Percentiles rank a stretch among this genome's conserved stretches.
Evolutionary conservation across 768 basidiomycete species (phyloP).

Genomic region (Hericium rajendrae): DNA sequence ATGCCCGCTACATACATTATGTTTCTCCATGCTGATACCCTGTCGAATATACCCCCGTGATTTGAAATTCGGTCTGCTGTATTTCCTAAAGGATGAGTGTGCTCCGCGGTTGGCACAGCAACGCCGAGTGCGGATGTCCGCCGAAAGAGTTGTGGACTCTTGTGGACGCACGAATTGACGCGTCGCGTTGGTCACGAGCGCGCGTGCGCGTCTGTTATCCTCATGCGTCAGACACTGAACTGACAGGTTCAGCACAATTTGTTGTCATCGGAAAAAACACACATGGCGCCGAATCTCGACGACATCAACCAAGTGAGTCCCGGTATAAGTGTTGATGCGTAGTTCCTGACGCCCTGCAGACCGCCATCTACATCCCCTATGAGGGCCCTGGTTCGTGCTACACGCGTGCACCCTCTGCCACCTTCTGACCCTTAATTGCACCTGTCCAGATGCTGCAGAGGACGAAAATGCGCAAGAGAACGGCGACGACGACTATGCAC

Average conservation of each 20-base stretch:
- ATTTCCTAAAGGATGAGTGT: too few species aligned
- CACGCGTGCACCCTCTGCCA: neutral
- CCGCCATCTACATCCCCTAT: conserved; percentile 9
- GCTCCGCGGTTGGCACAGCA: too few species aligned
- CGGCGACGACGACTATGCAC: conserved; percentile 3
- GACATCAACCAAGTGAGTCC: conserved; percentile 9
- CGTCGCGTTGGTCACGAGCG: neutral
- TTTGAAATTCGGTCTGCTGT: neutral
- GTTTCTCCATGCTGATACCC: neutral
- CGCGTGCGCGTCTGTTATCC: too few species aligned
- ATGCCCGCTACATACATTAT: neutral
- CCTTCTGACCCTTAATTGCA: neutral
- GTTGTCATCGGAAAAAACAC: too few species aligned
- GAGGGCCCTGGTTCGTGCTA: conserved; percentile 1
- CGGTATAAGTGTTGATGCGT: neutral
- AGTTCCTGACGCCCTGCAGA: neutral
- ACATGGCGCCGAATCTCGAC: conserved; percentile 4
- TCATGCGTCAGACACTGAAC: too few species aligned
- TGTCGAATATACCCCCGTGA: neutral
- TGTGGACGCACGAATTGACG: neutral
- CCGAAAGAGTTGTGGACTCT: too few species aligned
- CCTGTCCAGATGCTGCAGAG: neutral
- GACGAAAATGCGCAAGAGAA: neutral
- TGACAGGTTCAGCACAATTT: too few species aligned
- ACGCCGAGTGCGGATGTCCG: too few species aligned